These are phyloP conservation scores for Puccinellia tenuiflora DNA, from an alignment of 176 grass and related monocot genomes.

Conservation along the genomic window DNA sequence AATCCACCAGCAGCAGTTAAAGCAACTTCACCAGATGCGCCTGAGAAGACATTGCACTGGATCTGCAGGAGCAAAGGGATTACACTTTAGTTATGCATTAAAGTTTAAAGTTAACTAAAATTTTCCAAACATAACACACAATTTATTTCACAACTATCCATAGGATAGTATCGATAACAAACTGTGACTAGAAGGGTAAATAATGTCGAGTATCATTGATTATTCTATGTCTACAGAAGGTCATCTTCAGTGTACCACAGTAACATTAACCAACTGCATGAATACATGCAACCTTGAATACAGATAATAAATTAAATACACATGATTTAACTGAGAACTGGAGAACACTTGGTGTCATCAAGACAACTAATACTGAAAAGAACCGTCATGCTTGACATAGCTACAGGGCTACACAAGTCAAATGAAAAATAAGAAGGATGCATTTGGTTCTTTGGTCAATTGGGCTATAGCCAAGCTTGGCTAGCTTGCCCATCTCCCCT, in stretches of 20 bases:
- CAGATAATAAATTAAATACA: neutral
- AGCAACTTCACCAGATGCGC: slow-evolving; percentile 55
- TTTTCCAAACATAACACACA: neutral
- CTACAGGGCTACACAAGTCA: neutral
- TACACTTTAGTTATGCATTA: neutral
- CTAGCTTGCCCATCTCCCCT: neutral
- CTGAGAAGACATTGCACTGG: slow-evolving; percentile 94
- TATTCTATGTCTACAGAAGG: neutral
- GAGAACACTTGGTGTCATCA: neutral
- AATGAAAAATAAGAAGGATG: neutral
- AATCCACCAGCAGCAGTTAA: slow-evolving; percentile 79
- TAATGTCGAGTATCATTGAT: neutral
- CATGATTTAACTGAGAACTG: neutral
- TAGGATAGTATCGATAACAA: neutral
- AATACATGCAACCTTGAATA: neutral
- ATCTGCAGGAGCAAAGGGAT: slow-evolving; percentile 40
- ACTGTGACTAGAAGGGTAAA: neutral
- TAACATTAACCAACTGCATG: slow-evolving; percentile 17
- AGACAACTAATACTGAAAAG: neutral
- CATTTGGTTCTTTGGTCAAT: neutral
- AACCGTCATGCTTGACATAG: neutral
- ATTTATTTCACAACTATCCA: neutral
- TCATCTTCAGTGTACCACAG: neutral
- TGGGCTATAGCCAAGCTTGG: neutral
- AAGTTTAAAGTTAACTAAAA: neutral